These are phyloP conservation scores for Plasmodium falciparum DNA, from an alignment of 169 alveolate species.

Conservation along the genomic window DNA sequence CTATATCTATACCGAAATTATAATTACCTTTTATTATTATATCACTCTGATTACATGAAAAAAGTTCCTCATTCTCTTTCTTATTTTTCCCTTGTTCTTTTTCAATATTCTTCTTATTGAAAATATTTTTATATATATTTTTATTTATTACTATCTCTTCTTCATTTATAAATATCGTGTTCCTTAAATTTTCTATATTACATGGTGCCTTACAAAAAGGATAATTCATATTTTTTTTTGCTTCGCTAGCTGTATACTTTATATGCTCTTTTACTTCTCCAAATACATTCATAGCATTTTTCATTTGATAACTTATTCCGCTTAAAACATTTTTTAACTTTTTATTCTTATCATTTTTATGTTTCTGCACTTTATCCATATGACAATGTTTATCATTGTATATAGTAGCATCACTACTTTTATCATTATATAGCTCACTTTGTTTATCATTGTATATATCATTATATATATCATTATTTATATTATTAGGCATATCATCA, in stretches of 20 bases:
- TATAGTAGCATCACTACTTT: background rate
- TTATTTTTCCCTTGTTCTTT: background rate
- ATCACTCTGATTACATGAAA: slow-evolving; percentile 34
- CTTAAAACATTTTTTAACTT: slow-evolving; percentile 31
- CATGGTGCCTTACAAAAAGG: slow-evolving; percentile 73
- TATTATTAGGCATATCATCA: background rate
- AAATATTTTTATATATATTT: slow-evolving; percentile 29
- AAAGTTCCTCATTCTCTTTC: slow-evolving; percentile 17
- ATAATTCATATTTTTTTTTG: slow-evolving; percentile 58
- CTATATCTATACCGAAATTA: slow-evolving; percentile 40
- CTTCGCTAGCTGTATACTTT: slow-evolving; percentile 57
- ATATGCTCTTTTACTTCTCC: slow-evolving; percentile 63
- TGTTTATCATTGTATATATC: background rate
- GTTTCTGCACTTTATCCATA: background rate
- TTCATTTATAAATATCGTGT: slow-evolving; percentile 50
- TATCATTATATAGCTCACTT: background rate
- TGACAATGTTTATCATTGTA: background rate
- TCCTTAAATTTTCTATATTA: slow-evolving; percentile 44
- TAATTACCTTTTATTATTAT: slow-evolving; percentile 28
- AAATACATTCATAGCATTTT: slow-evolving; percentile 51
- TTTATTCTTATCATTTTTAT: slow-evolving; percentile 1
- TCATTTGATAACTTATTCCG: slow-evolving; percentile 58
- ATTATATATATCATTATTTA: no score
- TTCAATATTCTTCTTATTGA: slow-evolving; percentile 10
- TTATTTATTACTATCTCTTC: slow-evolving; percentile 56